Base-by-base conservation (phyloP, 805 yeast species). In the Ogataea siamensis region DNA sequence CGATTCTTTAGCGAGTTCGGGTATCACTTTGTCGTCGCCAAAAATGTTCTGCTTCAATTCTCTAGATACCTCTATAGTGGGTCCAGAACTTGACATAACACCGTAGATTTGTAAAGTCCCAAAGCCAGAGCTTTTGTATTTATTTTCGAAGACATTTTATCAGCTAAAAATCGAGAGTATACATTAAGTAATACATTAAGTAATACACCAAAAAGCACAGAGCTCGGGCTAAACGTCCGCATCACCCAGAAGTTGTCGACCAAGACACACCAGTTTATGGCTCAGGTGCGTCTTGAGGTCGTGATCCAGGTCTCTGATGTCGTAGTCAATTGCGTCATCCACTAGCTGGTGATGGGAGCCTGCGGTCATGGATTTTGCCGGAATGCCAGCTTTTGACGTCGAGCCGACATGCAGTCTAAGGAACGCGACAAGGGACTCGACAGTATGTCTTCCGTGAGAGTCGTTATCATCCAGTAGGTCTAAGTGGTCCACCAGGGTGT, bases 201-300 rank as follows among this genome's bases (percentile, higher is more conserved):
- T 26, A 34, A 19, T 11, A 19, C n/a, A 9, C n/a, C n/a, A n/a
- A n/a, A n/a, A n/a, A n/a, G 6, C 2, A 11, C 8, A 11, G 25
- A n/a, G 25, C 5, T 13, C 12, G n/a, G 1, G 15, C 14, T 17
- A 28, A 11, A 14, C 12, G 11, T 29, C 35, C 12, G 41, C 31
- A 29, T 62, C 62, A 5, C 67, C 67, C 8, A 50, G 54, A 20
- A 62, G 38, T 20, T 47, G 47, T 47, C 49, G 54, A 2, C 58
- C 57, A 30, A 62, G 32, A 26, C 45, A 43, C 5, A 62, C 46
- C 27, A 62, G 50, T 24, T 44, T 47, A 35, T 62, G 57, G 27
- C 57, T 51, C 17, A 62, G 40, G 16, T 55, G 60, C 42, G 60
- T 58, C 34, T 51, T 55, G 27, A 61, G 39, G 21, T 55, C 51